Base-by-base conservation (phyloP, 441 rosid species). In the Flueggea neowawraea region DNA sequence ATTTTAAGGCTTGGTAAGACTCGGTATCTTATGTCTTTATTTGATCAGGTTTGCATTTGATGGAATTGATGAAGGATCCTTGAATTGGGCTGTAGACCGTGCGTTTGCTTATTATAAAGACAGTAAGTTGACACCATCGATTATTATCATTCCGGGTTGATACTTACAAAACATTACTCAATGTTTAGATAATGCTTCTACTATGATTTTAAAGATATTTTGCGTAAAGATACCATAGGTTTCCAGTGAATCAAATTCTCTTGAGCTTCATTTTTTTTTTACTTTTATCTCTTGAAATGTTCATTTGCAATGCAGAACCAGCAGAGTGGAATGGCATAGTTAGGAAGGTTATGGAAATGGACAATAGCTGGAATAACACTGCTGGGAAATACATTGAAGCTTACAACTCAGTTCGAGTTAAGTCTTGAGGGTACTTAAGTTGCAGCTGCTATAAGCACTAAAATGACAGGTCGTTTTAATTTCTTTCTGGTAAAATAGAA, bases 1-100 rank as follows among this genome's bases (percentile, higher is more conserved):
- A 22, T 22, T 22, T 22, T 22, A 22, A 22, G 14, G 22, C 7
- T 57, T 17, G 12, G 3, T 2, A 7, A 39, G 11, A 48, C 45
- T 11, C 22, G 10, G 9, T 16, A 28, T 12, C 7, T 54, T 16
- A 0, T 31, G 12, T 31, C 43, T 54, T 62, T 43, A 17, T 22
- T 22, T 22, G 45, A 12, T 54, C 73, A 83, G 88, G 80, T 83
- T 78, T 67, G 76, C 71, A 32, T 78, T 81, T 41, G 82, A 83
- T 62, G 88, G 88, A 64, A 78, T 80, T 65, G 84, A 81, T 67
- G 84, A 77, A 75, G 80, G 79, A 60, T 80, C 84, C 55, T 62
- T 80, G 32, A 61, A 73, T 62, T 53, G 65, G 58, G 80, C 85
- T 62, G 75, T 83, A 32, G 76, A 73, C 48, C 80, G 84, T 16